phyloP scores from a whole-genome alignment of 2,329 filamentous ascomycete species.

The Volutella citrinella region DNA sequence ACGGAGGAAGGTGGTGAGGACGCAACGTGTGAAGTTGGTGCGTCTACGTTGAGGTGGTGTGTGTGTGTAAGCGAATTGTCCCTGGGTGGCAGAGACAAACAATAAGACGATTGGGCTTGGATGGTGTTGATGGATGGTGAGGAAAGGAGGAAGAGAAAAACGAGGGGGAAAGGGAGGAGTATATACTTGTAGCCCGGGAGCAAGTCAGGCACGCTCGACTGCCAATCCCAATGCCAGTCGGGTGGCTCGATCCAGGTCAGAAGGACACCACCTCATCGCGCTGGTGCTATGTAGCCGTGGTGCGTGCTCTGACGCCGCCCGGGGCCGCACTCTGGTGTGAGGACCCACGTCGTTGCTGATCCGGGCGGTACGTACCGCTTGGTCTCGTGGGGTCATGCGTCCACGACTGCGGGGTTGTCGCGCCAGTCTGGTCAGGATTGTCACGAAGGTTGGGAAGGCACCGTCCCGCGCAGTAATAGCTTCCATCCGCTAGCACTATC shows the following conservation, averaged over 20 bases:
- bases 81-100: conserved; percentile 12
- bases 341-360: conserved; percentile 13
- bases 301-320: no score
- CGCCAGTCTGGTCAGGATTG: conserved; percentile 15
- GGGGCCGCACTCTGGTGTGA: conserved; percentile 19
- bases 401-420: conserved; percentile 18
- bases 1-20: conserved; percentile 22
- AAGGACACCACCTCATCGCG: conserved; percentile 16
- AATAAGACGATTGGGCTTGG: conserved; percentile 12
- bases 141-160: conserved; percentile 19
- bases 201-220: no score
- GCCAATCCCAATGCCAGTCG: no score
- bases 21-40: conserved; percentile 13
- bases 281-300: no score
- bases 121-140: conserved; percentile 18
- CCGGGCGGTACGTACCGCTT: conserved; percentile 10
- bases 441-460: no score
- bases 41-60: conserved; percentile 10
- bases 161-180: conserved; percentile 19
- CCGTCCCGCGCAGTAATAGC: no score
- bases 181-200: no score
- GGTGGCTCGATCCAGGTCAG: conserved; percentile 19
- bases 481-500: no score
- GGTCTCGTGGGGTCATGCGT: conserved; percentile 19
- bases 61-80: conserved; percentile 13